Evolutionary conservation across 257 asterid species (phyloP).

Genomic region (Solanum chiquidenum): DNA sequence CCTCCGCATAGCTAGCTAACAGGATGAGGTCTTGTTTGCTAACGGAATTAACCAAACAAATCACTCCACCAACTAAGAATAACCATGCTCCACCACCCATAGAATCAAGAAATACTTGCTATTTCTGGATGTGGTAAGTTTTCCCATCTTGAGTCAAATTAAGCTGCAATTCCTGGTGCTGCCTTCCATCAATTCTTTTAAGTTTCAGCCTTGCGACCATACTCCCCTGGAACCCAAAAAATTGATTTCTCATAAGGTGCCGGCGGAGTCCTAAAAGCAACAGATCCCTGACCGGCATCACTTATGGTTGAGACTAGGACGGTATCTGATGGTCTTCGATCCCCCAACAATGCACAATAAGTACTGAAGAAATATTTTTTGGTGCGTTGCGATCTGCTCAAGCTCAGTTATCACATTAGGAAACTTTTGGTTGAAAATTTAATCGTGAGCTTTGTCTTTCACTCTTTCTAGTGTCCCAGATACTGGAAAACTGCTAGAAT

Average conservation of each 20-base stretch:
- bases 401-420: not conserved
- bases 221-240: conserved; percentile 15
- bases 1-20: not conserved
- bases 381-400: not conserved
- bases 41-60: too few species aligned
- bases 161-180: not conserved
- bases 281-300: too few species aligned
- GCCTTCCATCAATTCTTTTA: conserved; percentile 43
- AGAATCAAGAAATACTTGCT: not conserved
- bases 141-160: not conserved
- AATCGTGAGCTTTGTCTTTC: not conserved
- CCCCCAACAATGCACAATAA: not conserved
- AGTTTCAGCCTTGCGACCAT: conserved; percentile 50
- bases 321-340: too few species aligned
- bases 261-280: not conserved
- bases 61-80: not conserved
- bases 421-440: not conserved
- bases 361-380: not conserved
- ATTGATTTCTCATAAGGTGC: not conserved
- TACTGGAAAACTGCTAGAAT: not conserved
- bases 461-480: not conserved
- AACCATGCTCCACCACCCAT: not conserved
- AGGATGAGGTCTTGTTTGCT: not conserved
- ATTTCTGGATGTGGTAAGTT: not conserved
- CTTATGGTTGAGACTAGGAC: not conserved